Conservation (phyloP, 169 alveolate species). For the Blepharisma undulans region DNA sequence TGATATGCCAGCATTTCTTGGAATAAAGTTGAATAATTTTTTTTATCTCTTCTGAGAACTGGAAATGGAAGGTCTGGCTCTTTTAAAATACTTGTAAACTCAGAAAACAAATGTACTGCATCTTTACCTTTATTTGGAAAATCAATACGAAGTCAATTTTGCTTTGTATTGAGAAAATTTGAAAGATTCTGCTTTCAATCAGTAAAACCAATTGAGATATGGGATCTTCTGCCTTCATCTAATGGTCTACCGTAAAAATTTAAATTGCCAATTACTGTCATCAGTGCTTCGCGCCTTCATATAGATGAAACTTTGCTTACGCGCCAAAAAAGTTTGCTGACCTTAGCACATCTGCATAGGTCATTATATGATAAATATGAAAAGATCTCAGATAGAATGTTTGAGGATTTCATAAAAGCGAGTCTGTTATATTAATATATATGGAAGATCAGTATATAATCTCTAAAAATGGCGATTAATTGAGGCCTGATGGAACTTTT, state of each 20-base stretch:
- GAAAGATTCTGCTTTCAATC: not conserved
- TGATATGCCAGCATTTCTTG: conserved; percentile 13
- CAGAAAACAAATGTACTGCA: not conserved
- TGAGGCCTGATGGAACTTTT: not conserved
- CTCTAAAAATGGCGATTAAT: not conserved
- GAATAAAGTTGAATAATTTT: not conserved
- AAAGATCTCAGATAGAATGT: not conserved
- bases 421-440: too few relatives aligned
- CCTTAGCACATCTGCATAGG: not conserved
- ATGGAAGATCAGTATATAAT: not conserved
- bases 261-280: not conserved
- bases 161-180: not conserved
- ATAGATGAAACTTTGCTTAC: not conserved
- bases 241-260: not conserved
- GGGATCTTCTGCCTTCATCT: not conserved
- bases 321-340: not conserved
- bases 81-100: not conserved
- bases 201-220: not conserved
- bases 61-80: conserved; percentile 29
- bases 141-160: not conserved
- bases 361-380: not conserved
- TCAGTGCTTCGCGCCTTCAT: not conserved
- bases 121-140: not conserved
- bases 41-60: not conserved
- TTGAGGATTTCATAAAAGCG: not conserved